Base-by-base conservation (phyloP, 73 alveolate species). In the Stentor roeselii region DNA sequence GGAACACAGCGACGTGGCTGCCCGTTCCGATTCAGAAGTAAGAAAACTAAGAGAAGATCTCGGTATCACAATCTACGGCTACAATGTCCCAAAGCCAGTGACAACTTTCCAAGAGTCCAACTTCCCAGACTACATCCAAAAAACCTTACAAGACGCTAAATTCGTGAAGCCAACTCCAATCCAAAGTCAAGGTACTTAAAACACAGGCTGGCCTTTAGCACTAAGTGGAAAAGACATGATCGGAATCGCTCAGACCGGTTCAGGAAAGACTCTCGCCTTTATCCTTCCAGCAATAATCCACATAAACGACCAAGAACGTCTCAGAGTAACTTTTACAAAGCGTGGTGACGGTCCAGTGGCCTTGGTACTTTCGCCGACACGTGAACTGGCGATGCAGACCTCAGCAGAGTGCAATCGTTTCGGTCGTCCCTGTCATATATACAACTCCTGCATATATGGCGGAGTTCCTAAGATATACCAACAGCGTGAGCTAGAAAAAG, bases 231-330 rank as follows among this genome's bases (percentile, higher is more conserved):
- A 93, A 78, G 99, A 96, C 89, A 86, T 95, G 39, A 90, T 96
- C 32, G 99, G 99, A 39, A 93, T 96, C 50, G 97, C 98, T 3
- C 92, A 96, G 77, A 96, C 99, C 6, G 99, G 99, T 3, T 90
- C 98, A 40, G 99, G 99, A 3, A 96, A 96, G 87, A 96, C 99
- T 21, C 89, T 96, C 42, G 95, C 98, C 4, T 96, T 84, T 82
- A 86, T 96, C 15, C 89, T 95, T 21, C 99, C 99, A 11, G 93
- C 96, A 92, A 75, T 96, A 3, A 92, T 95, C 32, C 99, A 96
- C 85, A 94, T 96, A n/a, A 60, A 90, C 35, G 98, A 94, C 3
- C 87, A 92, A 60, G 87, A 94, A 75, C 85, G 87, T 75, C 84
- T 90, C 37, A 92, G 93, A 60, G 67, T 50, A 50, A 11, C 21